Conservation (phyloP, 1,284 basidiomycete species). For the Ceratobasidium sp. region DNA sequence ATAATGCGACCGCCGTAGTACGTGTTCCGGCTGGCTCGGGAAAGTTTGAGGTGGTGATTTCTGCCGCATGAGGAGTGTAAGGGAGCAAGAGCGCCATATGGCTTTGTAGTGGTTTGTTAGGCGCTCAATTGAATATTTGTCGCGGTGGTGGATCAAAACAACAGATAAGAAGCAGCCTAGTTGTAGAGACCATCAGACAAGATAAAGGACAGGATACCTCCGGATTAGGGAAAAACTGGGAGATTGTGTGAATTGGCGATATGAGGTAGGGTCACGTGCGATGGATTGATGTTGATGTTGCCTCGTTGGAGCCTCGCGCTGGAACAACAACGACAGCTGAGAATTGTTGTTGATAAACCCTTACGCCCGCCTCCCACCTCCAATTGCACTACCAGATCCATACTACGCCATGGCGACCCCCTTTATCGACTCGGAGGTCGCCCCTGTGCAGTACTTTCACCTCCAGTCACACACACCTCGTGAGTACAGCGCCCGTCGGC, state of each 20-base stretch:
- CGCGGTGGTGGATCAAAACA: background rate
- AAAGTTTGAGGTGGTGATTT: slow-evolving; percentile 13
- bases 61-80: slow-evolving; percentile 7
- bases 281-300: slow-evolving; percentile 27
- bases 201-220: background rate
- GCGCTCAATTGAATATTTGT: slow-evolving; percentile 1
- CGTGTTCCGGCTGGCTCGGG: slow-evolving; percentile 28
- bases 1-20: background rate
- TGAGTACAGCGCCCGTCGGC: slow-evolving; percentile 10
- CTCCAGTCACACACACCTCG: slow-evolving; percentile 38
- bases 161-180: background rate
- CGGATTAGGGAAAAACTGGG: background rate
- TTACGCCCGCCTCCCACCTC: slow-evolving; percentile 20
- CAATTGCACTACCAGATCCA: background rate
- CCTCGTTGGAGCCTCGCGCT: slow-evolving; percentile 32
- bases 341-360: slow-evolving; percentile 27
- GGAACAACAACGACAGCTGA: slow-evolving; percentile 17
- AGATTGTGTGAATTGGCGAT: slow-evolving; percentile 5
- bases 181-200: background rate
- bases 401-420: slow-evolving; percentile 37
- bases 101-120: too few relatives aligned
- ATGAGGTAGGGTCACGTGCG: slow-evolving; percentile 36
- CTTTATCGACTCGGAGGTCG: slow-evolving; percentile 38
- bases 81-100: too few relatives aligned
- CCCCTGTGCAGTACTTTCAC: slow-evolving; percentile 34